Percentiles rank a stretch among this genome's conserved stretches.
Conservation (phyloP, 192 early-diverging fungal species). For the Gaertneriomyces semiglobifer region DNA sequence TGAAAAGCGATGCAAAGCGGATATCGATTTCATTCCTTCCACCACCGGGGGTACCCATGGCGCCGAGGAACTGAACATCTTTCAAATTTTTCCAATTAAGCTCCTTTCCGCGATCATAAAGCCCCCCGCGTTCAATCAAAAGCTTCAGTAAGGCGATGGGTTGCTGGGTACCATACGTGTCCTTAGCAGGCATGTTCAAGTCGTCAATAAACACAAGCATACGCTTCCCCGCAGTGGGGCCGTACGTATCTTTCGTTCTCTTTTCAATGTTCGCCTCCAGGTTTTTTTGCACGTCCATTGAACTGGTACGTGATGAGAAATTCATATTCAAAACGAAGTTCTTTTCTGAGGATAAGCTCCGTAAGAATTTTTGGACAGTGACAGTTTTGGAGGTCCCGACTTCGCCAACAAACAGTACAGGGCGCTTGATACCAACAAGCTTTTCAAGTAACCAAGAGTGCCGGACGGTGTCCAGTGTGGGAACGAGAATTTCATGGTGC, state of each 20-base stretch:
- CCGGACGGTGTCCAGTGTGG: constrained; percentile 56
- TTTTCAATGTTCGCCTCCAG: constrained; percentile 62
- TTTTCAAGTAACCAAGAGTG: constrained; percentile 59
- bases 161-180: constrained; percentile 63
- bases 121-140: constrained; percentile 55
- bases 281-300: constrained; percentile 58
- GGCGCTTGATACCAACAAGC: constrained; percentile 50
- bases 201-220: constrained; percentile 59
- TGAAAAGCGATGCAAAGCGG: constrained; percentile 55
- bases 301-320: constrained; percentile 57
- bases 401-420: constrained; percentile 60
- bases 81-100: constrained; percentile 62
- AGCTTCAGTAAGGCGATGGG: constrained; percentile 59
- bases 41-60: constrained; percentile 64
- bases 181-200: constrained; percentile 62
- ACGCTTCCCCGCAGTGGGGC: constrained; percentile 49
- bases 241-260: constrained; percentile 61
- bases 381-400: constrained; percentile 61
- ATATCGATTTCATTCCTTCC: constrained; percentile 63
- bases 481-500: constrained; percentile 58
- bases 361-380: constrained; percentile 53
- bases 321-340: constrained; percentile 58
- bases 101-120: constrained; percentile 60
- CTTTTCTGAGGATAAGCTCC: constrained; percentile 47
- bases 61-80: constrained; percentile 55